phyloP scores from a whole-genome alignment of 768 basidiomycete species.

The Phlebiopsis flavidoalba region DNA sequence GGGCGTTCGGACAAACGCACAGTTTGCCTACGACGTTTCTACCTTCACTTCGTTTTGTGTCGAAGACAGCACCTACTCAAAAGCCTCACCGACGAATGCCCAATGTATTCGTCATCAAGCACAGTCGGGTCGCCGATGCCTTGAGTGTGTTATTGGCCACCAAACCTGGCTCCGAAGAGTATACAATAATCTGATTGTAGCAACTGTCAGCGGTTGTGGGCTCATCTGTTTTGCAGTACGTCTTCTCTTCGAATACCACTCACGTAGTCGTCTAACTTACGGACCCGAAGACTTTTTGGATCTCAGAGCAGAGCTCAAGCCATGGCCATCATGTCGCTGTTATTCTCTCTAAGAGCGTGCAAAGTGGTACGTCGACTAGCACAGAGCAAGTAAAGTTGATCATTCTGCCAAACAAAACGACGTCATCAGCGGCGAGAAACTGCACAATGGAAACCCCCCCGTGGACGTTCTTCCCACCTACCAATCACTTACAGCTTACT shows the following conservation, averaged over 20 bases:
- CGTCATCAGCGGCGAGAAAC: slow-evolving; percentile 17
- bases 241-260: neutral
- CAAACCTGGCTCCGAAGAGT: slow-evolving; percentile 1
- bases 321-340: slow-evolving; percentile 34
- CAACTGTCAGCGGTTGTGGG: neutral
- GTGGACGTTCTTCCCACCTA: slow-evolving; percentile 8
- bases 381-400: slow-evolving; percentile 6
- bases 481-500: no score
- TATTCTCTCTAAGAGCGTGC: slow-evolving; percentile 41
- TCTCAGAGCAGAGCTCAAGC: slow-evolving; percentile 21
- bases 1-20: slow-evolving; percentile 36
- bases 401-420: slow-evolving; percentile 11
- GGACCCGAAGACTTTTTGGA: slow-evolving; percentile 25
- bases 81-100: slow-evolving; percentile 37
- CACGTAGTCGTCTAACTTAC: neutral
- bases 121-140: slow-evolving; percentile 40
- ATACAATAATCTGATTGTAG: neutral
- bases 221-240: neutral
- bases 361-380: slow-evolving; percentile 27
- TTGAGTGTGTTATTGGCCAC: slow-evolving; percentile 32
- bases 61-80: slow-evolving; percentile 45
- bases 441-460: slow-evolving; percentile 15
- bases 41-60: slow-evolving; percentile 35
- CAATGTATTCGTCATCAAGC: slow-evolving; percentile 41
- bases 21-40: slow-evolving; percentile 50